Evolutionary conservation across 78 protist genomes (phyloP), one percentile per base, ranked within the genome.

Genomic region (Dictyostelium brefeldianum): DNA sequence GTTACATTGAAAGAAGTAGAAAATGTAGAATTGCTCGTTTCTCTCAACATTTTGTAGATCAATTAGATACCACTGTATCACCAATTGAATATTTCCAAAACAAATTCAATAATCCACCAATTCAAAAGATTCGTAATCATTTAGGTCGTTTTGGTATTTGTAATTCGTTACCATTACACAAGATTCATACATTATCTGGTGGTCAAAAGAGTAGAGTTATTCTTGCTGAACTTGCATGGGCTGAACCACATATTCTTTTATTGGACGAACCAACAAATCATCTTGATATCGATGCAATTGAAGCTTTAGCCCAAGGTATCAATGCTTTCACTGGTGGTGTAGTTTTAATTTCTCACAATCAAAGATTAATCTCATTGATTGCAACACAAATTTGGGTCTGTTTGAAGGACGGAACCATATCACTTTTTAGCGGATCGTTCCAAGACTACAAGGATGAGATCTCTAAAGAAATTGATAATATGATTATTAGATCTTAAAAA

Each of bases 251-350:
- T 87, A 62, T 98, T 64, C 91, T 99, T 75, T 75, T 99, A 25
- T 89, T 99, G 65, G 97, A 90, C 74, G 95, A 99, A 96, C 99
- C 99, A 25, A 98, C 99, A 57, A 98, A 98, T 96, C 98, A 97
- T 62, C 83, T 99, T 70, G 97, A 90, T 82, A 85, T 96, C 80
- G 97, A 94, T 67, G 90, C 96, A 14, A 89, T 97, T 27, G 98
- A 97, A 73, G 97, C 98, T 25, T 85, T 97, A 12, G 96, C 92
- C 12, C 91, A 89, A 3, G 98, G 99, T 47, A 81, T 98, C 92
- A 96, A 96, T 29, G 64, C 11, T 11, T 98, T 83, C 81, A 25
- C 64, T 59, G 99, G 98, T 18, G 98, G 98, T 47, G 92, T 98
- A 11, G 94, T 98, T 7, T 73, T 98, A 50, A 95, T 98, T 53